A percentile compares a stretch with the other conserved stretches of the same genome.
Conservation (phyloP, 306 rosid species). For the Psophocarpus tetragonolobus region DNA sequence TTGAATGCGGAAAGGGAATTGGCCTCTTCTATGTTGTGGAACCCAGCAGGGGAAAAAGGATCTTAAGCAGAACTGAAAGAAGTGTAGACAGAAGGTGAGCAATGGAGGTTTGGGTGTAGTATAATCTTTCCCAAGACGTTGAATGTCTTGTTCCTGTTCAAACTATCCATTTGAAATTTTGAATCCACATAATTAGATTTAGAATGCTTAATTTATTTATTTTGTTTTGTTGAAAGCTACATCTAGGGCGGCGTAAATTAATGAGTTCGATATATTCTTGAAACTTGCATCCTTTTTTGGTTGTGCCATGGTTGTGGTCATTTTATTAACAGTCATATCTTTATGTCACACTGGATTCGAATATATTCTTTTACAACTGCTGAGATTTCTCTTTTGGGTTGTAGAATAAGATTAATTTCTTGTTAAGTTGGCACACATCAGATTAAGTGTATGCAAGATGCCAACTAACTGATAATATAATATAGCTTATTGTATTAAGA, state of each 20-base stretch:
- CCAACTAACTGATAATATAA: neutral
- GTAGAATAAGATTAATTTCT: neutral
- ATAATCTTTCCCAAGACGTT: neutral
- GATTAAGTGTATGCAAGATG: neutral
- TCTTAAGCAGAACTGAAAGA: neutral
- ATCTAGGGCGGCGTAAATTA: neutral
- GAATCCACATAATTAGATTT: neutral
- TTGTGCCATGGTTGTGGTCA: neutral
- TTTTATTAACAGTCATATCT: neutral
- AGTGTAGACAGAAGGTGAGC: neutral
- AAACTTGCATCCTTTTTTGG: neutral
- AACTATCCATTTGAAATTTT: constrained; percentile 4
- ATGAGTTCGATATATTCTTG: neutral
- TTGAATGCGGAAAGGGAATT: constrained; percentile 7
- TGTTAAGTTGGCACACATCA: neutral
- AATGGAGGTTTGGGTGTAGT: constrained; percentile 20
- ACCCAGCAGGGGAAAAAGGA: neutral
- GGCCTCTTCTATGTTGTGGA: neutral
- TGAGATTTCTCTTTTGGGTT: neutral
- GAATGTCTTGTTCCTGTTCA: neutral
- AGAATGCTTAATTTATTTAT: neutral
- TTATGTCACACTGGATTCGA: neutral
- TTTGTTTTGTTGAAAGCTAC: neutral
- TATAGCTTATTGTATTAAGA: neutral
- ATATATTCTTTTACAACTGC: neutral